Conservation (phyloP, 2,329 filamentous ascomycete species). For the Arthroderma sp. region DNA sequence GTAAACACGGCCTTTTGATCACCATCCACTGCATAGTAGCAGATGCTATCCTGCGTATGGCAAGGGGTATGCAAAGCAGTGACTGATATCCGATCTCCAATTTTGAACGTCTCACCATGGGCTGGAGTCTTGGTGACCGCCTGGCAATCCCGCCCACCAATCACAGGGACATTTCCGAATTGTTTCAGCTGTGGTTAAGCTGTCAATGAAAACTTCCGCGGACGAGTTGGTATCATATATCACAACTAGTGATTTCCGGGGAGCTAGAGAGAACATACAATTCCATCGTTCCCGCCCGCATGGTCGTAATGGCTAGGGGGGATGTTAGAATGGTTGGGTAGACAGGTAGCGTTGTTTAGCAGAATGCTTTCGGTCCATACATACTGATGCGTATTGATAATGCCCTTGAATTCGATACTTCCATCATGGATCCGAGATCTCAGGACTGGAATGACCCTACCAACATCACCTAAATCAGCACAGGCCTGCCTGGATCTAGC, state of each 20-base stretch:
- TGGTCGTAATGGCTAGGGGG: constrained; percentile 73
- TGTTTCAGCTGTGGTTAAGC: constrained; percentile 37
- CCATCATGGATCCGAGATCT: constrained; percentile 59
- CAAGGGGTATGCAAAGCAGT: constrained; percentile 90
- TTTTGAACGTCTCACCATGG: constrained; percentile 64
- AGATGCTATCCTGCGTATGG: constrained; percentile 97
- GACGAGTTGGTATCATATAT: neutral
- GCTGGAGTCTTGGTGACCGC: constrained; percentile 63
- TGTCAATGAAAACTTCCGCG: constrained; percentile 2
- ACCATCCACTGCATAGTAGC: constrained; percentile 78
- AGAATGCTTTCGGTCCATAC: constrained; percentile 20
- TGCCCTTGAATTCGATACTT: constrained; percentile 69
- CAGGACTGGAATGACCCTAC: constrained; percentile 50
- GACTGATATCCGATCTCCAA: constrained; percentile 67
- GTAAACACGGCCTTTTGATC: constrained; percentile 70
- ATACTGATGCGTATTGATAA: constrained; percentile 96
- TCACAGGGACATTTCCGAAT: constrained; percentile 47
- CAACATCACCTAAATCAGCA: neutral
- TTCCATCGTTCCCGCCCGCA: constrained; percentile 74
- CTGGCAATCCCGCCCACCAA: constrained; percentile 78
- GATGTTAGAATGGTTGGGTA: constrained; percentile 6
- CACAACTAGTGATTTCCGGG: neutral
- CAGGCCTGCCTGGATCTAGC: too few species aligned
- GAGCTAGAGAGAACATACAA: constrained; percentile 41
- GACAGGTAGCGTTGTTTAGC: neutral